Base-by-base conservation (phyloP, 805 yeast genomes). In the Saturnispora dispora region DNA sequence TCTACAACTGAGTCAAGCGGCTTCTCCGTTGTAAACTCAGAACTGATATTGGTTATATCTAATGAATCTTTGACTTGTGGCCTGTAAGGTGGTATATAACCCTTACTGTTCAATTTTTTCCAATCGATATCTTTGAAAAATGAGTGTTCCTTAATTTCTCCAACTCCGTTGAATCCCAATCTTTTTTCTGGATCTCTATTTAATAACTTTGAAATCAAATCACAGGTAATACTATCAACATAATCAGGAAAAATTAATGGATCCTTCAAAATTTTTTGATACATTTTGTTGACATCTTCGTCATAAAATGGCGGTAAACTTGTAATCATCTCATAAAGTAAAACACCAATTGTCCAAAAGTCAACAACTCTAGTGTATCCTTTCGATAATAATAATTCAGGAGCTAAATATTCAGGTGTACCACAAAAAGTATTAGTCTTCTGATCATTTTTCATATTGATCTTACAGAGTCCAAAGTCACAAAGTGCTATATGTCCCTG, bases 401-500 rank as follows among this genome's bases (percentile, higher is more conserved):
- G 99, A 1, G 98, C 96, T 58, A 93, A 74, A 67, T 93, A 93
- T 68, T 93, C 98, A 0, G 98, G 98, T 0, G 99, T 93, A 40
- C 99, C 99, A 69, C 99, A 93, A 66, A 93, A 93, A 0, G 99
- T 93, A 60, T 84, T 85, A 23, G 81, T 76, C 67, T 86, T 86
- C 60, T 89, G 96, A 54, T 86, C 84, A 59, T 83, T 80, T 58
- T 82, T 80, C 99, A 93, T 93, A 71, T 93, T 88, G 60, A 93
- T 78, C 70, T 93, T 93, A 72, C 98, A 93, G 43, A 93, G 75
- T 5, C 99, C 99, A 65, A 93, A 93, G 70, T 93, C 99, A 72
- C 99, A 93, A 51, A 93, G 72, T 1, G 98, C 97, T 65, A 93
- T 93, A 67, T 93, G 99, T 2, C 99, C 99, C 61, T 93, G 95